A percentile compares a stretch with the other conserved stretches of the same genome.
These are phyloP conservation scores for Daldinia loculata DNA, from an alignment of 495 filamentous ascomycete genomes.

Conservation along the genomic window DNA sequence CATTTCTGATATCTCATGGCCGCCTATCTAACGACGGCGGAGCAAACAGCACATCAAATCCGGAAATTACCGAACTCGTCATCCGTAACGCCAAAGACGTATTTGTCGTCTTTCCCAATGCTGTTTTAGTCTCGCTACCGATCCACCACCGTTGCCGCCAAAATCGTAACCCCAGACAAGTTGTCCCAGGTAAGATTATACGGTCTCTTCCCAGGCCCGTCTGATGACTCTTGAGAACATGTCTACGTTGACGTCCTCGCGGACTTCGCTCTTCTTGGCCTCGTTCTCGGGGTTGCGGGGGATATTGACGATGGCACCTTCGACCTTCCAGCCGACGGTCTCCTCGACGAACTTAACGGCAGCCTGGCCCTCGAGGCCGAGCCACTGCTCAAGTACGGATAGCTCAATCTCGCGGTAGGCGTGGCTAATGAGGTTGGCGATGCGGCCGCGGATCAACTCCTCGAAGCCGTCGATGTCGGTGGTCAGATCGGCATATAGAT, in stretches of 20 bases:
- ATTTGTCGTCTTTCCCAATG: slow-evolving; percentile 35
- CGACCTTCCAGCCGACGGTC: slow-evolving; percentile 87
- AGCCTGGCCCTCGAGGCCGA: slow-evolving; percentile 76
- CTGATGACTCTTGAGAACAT: slow-evolving; percentile 83
- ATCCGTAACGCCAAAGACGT: slow-evolving; percentile 38
- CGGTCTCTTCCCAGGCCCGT: slow-evolving; percentile 89
- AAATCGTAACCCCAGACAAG: not conserved
- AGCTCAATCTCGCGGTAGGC: slow-evolving; percentile 83
- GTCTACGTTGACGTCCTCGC: slow-evolving; percentile 96
- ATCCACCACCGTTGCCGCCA: slow-evolving; percentile 16
- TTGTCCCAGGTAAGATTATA: slow-evolving; percentile 51
- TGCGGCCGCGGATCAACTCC: slow-evolving; percentile 91
- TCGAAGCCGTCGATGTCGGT: slow-evolving; percentile 96
- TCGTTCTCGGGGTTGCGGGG: slow-evolving; percentile 98
- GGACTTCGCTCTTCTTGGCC: slow-evolving; percentile 93
- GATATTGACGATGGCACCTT: slow-evolving; percentile 65
- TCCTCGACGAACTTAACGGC: slow-evolving; percentile 83
- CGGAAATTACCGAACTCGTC: slow-evolving; percentile 20
- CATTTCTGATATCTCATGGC: slow-evolving; percentile 28
- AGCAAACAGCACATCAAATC: slow-evolving; percentile 13
- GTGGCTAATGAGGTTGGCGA: slow-evolving; percentile 88
- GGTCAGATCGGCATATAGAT: slow-evolving; percentile 93
- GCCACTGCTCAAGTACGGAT: slow-evolving; percentile 82
- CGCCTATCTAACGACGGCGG: slow-evolving; percentile 18
- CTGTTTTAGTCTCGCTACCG: slow-evolving; percentile 28